phyloP scores from a whole-genome alignment of 768 basidiomycete species.

The Mycena alexandri region DNA sequence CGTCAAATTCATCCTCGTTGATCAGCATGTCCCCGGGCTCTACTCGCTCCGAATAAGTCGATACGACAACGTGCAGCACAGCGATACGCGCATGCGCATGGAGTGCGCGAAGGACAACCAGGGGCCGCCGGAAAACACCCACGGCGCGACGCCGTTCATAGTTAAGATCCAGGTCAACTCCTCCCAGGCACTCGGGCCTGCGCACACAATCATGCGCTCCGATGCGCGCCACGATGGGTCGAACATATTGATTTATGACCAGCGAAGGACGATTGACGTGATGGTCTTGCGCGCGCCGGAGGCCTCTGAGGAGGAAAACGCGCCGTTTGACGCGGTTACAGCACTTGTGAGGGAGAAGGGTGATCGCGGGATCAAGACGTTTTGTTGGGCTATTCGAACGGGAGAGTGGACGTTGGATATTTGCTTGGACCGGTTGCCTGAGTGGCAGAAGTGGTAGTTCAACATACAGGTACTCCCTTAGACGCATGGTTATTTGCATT shows the following conservation, averaged over 20 bases:
- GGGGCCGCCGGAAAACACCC: constrained; percentile 31
- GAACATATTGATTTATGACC: constrained; percentile 27
- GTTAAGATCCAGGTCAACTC: constrained; percentile 34
- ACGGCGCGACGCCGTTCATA: constrained; percentile 36
- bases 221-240: not conserved
- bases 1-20: constrained; percentile 19
- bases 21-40: not conserved
- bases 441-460: constrained; percentile 33
- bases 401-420: constrained; percentile 36
- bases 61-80: constrained; percentile 32
- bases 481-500: not conserved
- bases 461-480: too few species aligned
- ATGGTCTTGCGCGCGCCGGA: constrained; percentile 3
- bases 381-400: constrained; percentile 33
- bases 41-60: constrained; percentile 16
- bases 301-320: too few species aligned
- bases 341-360: constrained; percentile 22
- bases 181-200: constrained; percentile 9
- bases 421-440: constrained; percentile 27
- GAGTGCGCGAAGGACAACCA: constrained; percentile 3
- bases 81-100: constrained; percentile 15
- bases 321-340: constrained; percentile 11
- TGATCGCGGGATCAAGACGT: constrained; percentile 26
- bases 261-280: constrained; percentile 28
- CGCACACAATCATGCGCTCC: not conserved